A percentile compares a stretch with the other conserved stretches of the same genome.
Evolutionary conservation across 1,139 yeast genomes (phyloP).

Genomic region (Yamadazyma diddensiae): DNA sequence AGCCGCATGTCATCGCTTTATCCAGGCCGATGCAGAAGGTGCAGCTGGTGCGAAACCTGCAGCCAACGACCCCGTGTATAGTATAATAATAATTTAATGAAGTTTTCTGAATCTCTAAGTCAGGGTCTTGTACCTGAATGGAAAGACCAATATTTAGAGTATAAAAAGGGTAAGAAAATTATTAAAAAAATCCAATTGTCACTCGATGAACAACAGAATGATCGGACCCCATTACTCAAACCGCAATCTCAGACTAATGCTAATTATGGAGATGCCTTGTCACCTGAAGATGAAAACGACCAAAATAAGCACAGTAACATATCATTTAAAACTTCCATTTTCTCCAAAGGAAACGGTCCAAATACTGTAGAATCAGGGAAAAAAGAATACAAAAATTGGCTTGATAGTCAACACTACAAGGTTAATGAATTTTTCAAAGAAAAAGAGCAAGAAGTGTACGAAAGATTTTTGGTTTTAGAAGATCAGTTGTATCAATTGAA

Average conservation of each 20-base stretch:
- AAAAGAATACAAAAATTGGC: constrained; percentile 56
- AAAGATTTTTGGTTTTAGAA: constrained; percentile 59
- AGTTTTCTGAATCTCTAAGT: constrained; percentile 57
- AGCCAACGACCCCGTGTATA: too few relatives aligned
- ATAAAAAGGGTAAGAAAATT: constrained; percentile 50
- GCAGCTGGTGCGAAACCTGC: too few relatives aligned
- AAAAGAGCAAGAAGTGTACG: constrained; percentile 59
- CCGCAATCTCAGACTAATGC: constrained; percentile 11
- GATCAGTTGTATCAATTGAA: constrained; percentile 65
- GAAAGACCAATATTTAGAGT: constrained; percentile 77
- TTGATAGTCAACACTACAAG: constrained; percentile 54
- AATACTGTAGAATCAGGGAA: constrained; percentile 28
- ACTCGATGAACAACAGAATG: constrained; percentile 13
- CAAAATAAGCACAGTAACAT: constrained; percentile 8
- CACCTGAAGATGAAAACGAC: background rate
- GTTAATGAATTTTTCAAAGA: constrained; percentile 60
- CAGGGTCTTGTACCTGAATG: constrained; percentile 80
- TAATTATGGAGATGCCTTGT: constrained; percentile 1
- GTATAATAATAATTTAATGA: constrained; percentile 36
- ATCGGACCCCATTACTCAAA: constrained; percentile 31
- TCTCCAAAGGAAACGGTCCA: constrained; percentile 17
- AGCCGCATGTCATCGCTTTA: background rate
- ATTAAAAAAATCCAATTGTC: constrained; percentile 23
- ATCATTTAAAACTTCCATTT: constrained; percentile 16
- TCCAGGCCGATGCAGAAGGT: too few relatives aligned